These are phyloP conservation scores for Euclidium syriacum DNA, from an alignment of 345 rosid genomes.

Conservation along the genomic window DNA sequence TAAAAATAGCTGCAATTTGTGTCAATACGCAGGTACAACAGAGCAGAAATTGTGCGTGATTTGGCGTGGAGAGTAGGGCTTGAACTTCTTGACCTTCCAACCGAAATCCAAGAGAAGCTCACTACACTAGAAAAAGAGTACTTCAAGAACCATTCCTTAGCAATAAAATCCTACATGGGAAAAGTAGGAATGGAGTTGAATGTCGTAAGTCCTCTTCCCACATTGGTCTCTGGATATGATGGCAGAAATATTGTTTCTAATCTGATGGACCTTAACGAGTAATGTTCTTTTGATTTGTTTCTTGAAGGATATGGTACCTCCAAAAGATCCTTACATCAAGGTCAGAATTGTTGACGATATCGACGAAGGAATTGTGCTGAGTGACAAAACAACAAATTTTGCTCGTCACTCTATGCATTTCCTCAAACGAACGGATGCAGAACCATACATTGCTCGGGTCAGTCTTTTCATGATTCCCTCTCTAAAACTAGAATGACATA, in stretches of 20 bases:
- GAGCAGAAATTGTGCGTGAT: constrained; percentile 73
- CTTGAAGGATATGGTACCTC: constrained; percentile 90
- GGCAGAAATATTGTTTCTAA: background rate
- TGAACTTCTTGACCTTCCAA: constrained; percentile 63
- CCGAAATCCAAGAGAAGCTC: constrained; percentile 70
- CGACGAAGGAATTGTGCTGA: constrained; percentile 65
- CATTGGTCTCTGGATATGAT: background rate
- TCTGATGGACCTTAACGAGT: background rate
- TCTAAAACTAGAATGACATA: background rate
- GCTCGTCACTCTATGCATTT: constrained; percentile 88
- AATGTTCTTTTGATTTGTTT: background rate
- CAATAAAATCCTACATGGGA: constrained; percentile 68
- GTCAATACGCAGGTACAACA: constrained; percentile 53
- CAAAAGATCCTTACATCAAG: constrained; percentile 91
- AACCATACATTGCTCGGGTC: constrained; percentile 79
- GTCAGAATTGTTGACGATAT: constrained; percentile 80
- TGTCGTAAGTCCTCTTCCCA: constrained; percentile 46
- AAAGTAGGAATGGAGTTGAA: constrained; percentile 67
- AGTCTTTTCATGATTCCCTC: constrained; percentile 13
- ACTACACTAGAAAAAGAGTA: constrained; percentile 60
- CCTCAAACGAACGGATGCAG: constrained; percentile 88
- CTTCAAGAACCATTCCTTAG: constrained; percentile 58
- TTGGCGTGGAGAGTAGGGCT: constrained; percentile 73
- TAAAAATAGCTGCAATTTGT: background rate
- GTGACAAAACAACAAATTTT: constrained; percentile 71